Evolutionary conservation across 2,329 filamentous ascomycete species (phyloP).

Genomic region (Colletotrichum spinosum): DNA sequence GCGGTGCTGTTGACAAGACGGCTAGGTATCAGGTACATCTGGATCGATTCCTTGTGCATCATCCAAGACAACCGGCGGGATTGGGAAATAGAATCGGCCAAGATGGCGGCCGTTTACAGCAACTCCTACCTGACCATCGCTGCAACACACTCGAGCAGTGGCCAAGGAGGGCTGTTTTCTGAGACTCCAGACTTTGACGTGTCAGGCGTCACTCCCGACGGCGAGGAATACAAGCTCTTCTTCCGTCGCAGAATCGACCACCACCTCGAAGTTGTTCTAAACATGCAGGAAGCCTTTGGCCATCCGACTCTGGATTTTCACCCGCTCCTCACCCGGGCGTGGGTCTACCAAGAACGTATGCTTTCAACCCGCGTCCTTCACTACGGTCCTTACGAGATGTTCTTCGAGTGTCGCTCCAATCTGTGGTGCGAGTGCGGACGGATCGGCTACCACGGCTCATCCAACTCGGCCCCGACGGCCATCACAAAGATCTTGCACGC

Average conservation of each 20-base stretch:
- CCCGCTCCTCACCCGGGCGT: background rate
- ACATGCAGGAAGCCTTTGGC: background rate
- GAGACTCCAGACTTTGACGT: background rate
- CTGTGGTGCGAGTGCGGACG: background rate
- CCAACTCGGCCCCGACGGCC: background rate
- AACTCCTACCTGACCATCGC: constrained; percentile 2
- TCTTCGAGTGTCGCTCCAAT: background rate
- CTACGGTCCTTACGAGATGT: background rate
- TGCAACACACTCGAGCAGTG: background rate
- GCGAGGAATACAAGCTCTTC: background rate
- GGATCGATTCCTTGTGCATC: constrained; percentile 47
- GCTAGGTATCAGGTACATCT: constrained; percentile 42
- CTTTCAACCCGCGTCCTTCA: background rate
- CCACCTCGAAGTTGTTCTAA: background rate
- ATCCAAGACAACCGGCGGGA: constrained; percentile 41
- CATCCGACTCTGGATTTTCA: background rate
- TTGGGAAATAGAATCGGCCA: constrained; percentile 36
- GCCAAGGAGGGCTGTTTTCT: background rate
- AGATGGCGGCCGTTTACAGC: constrained; percentile 38
- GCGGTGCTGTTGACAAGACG: constrained; percentile 39
- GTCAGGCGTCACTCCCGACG: background rate
- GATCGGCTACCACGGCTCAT: background rate
- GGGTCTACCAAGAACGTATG: constrained; percentile 3
- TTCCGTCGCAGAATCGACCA: background rate
- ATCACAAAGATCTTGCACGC: background rate